phyloP scores from a whole-genome alignment of 331 rosid genomes.

The Malus hybrid region DNA sequence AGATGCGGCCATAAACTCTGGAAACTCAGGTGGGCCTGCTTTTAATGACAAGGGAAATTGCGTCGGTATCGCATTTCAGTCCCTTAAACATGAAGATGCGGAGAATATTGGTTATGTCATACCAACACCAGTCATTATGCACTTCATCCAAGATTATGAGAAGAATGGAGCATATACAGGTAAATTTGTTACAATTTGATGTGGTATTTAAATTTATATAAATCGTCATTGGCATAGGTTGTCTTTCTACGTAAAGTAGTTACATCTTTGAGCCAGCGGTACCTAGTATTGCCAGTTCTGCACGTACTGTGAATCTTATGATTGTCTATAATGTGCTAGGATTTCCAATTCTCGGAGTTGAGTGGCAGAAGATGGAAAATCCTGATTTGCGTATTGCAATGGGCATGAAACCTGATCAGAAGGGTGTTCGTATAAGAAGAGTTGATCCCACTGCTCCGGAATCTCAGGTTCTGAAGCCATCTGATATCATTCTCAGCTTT shows the following conservation, averaged over 20 bases:
- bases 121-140: slow-evolving; percentile 49
- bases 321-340: slow-evolving; percentile 20
- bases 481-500: slow-evolving; percentile 47
- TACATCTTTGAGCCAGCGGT: not conserved
- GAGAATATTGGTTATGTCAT: slow-evolving; percentile 34
- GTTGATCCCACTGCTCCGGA: slow-evolving; percentile 47
- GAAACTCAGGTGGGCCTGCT: slow-evolving; percentile 56
- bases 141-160: slow-evolving; percentile 43
- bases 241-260: not conserved
- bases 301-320: not conserved
- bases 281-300: not conserved
- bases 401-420: slow-evolving; percentile 48
- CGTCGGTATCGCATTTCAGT: slow-evolving; percentile 56
- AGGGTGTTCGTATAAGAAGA: slow-evolving; percentile 50
- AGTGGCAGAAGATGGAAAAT: slow-evolving; percentile 62
- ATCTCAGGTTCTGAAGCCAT: slow-evolving; percentile 43
- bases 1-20: slow-evolving; percentile 54
- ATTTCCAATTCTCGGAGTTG: slow-evolving; percentile 50
- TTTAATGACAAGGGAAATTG: slow-evolving; percentile 49
- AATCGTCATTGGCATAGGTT: not conserved
- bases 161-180: slow-evolving; percentile 50
- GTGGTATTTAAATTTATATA: not conserved
- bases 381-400: slow-evolving; percentile 41
- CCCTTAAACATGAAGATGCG: slow-evolving; percentile 38
- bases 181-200: slow-evolving; percentile 1